Evolutionary conservation across 352 stramenopile genomes (phyloP).

Genomic region (Chrysophaeum taylorii): DNA sequence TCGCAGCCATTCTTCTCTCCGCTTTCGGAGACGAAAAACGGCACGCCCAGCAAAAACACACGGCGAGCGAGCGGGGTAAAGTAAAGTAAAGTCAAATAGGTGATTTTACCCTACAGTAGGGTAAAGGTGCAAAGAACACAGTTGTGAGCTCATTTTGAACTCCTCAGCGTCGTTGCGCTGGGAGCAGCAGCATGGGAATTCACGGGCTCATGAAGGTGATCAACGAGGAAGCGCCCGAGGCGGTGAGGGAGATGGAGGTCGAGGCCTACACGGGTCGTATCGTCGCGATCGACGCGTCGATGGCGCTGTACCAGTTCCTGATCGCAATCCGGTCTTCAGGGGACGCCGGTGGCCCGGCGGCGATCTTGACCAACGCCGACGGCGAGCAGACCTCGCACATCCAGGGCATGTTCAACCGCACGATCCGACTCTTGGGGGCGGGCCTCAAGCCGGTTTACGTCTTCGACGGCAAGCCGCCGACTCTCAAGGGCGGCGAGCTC

Average conservation of each 20-base stretch:
- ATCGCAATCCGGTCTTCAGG: slow-evolving; percentile 61
- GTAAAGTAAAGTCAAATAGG: too few species aligned
- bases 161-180: too few species aligned
- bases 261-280: slow-evolving; percentile 68
- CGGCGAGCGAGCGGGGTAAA: too few species aligned
- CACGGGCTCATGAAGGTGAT: slow-evolving; percentile 97
- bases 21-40: too few species aligned
- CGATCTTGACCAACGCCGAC: slow-evolving; percentile 91
- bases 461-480: slow-evolving; percentile 96
- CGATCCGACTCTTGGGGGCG: slow-evolving; percentile 93
- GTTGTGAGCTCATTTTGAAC: too few species aligned
- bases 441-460: slow-evolving; percentile 96
- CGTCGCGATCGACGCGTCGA: slow-evolving; percentile 95
- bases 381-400: slow-evolving; percentile 84
- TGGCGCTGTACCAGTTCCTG: slow-evolving; percentile 98
- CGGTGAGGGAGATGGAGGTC: slow-evolving; percentile 68
- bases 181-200: slow-evolving; percentile 97
- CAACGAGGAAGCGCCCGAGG: slow-evolving; percentile 87
- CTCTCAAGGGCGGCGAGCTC: slow-evolving; percentile 92
- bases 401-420: slow-evolving; percentile 96
- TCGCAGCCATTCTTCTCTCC: too few species aligned
- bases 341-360: slow-evolving; percentile 40
- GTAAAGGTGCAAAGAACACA: too few species aligned
- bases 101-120: too few species aligned
- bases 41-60: too few species aligned